Conservation (phyloP, 345 rosid species). For the Gossypium anomalum region DNA sequence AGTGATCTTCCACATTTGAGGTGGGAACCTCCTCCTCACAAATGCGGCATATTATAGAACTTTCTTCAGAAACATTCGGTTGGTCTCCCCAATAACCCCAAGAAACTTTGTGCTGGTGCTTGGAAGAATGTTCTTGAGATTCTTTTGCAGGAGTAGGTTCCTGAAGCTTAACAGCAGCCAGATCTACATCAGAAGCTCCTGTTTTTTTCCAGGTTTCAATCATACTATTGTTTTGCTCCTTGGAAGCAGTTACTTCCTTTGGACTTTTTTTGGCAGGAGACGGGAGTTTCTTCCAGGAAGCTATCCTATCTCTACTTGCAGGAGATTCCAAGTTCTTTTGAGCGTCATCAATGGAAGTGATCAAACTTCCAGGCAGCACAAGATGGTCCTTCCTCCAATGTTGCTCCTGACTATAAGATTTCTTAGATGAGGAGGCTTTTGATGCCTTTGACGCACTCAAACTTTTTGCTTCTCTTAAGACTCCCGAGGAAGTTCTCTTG, state of each 20-base stretch:
- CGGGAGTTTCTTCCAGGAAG: constrained; percentile 95
- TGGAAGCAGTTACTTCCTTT: constrained; percentile 50
- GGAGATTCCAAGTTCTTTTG: constrained; percentile 58
- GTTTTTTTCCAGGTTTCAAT: constrained; percentile 42
- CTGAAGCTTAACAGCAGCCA: constrained; percentile 34
- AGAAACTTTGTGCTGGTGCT: constrained; percentile 82
- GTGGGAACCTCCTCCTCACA: constrained; percentile 98
- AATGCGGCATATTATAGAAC: constrained; percentile 92
- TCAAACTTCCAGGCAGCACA: constrained; percentile 37
- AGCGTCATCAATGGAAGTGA: constrained; percentile 36
- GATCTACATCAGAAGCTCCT: constrained; percentile 41
- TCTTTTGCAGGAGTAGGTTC: constrained; percentile 57
- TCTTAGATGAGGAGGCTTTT: constrained; percentile 57
- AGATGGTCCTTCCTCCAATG: constrained; percentile 62
- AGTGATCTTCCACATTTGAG: constrained; percentile 87
- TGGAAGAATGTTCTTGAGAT: constrained; percentile 53
- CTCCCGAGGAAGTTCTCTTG: constrained; percentile 48
- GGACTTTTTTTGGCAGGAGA: constrained; percentile 57
- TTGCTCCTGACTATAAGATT: constrained; percentile 95
- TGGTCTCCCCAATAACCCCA: constrained; percentile 99
- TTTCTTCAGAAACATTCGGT: constrained; percentile 59
- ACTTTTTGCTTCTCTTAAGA: constrained; percentile 57
- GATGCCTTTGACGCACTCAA: constrained; percentile 52
- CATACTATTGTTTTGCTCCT: constrained; percentile 52
- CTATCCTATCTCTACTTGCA: constrained; percentile 57